Base-by-base conservation (phyloP, 768 basidiomycete species). In the Ramaria sp. region DNA sequence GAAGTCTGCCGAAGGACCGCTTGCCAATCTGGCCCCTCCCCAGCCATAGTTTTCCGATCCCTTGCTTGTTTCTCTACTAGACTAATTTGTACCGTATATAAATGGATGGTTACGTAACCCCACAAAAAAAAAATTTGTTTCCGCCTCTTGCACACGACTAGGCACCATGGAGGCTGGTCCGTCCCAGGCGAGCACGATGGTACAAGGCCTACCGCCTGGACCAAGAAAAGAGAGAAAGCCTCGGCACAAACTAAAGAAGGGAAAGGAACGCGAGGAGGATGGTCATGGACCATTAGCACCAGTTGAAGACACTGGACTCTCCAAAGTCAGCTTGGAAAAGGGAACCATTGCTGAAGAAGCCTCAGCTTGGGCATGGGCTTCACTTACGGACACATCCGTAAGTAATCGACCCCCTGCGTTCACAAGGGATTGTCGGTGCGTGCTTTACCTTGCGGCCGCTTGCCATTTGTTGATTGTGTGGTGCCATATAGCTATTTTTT, bases 391-490 rank as follows among this genome's bases (percentile, higher is more conserved):
- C 67, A 74, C 81, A 9, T 75, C 74, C 50, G 75, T 78, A 42
- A 85, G 77, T 60, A 76, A 71, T 58, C 74, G 76, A 37, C 78
- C 88, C 5, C 84, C 89, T 36, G 70, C 92, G 58, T 92, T 93
- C 67, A 90, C 91, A 27, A 85, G 77, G 66, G 92, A 97, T 68
- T 88, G 88, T 69, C 83, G 82, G 93, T 92, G 64, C 57, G 71
- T 63, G 48, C 41, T 44, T 12, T 60, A 42, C 32, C 43, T 13
- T 43, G 39, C 34, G 55, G 39, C 28, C 34, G 44, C 34, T 47
- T 16, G 50, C 51, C 43, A 59, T 43, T 25, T 56, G 54, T 32
- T 55, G 20, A 52, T 62, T 60, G 10, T 12, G 55, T 20, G 15
- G 15, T 52, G 18, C 32, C 7, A 32, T 56, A 37, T 54, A 88